Evolutionary conservation across 2,329 filamentous ascomycete genomes (phyloP).

Genomic region (Fusarium virguliforme): DNA sequence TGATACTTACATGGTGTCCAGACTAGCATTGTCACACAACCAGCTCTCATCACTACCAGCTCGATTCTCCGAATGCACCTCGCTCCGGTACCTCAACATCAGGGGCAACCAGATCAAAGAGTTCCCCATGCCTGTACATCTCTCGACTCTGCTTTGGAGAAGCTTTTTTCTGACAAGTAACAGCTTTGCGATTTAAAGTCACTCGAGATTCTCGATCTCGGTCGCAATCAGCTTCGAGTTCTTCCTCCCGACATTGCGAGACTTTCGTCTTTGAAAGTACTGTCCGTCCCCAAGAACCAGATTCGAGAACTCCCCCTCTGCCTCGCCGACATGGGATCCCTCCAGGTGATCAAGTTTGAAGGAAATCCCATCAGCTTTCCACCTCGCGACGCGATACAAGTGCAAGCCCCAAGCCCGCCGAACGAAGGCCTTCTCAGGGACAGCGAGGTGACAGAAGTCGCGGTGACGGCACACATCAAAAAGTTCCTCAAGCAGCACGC

Average conservation of each 20-base stretch:
- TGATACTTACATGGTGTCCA: slow-evolving; percentile 56
- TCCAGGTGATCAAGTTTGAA: slow-evolving; percentile 91
- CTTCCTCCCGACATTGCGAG: slow-evolving; percentile 86
- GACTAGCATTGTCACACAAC: slow-evolving; percentile 87
- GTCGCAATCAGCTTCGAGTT: slow-evolving; percentile 85
- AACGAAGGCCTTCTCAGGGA: slow-evolving; percentile 70
- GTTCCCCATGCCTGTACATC: slow-evolving; percentile 70
- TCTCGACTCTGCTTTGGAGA: slow-evolving; percentile 31
- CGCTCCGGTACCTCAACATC: slow-evolving; percentile 85
- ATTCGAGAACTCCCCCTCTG: slow-evolving; percentile 88
- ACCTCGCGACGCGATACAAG: slow-evolving; percentile 77
- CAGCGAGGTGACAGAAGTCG: slow-evolving; percentile 75
- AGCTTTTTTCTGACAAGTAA: slow-evolving; percentile 44
- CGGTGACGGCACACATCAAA: slow-evolving; percentile 74
- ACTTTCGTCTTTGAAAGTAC: slow-evolving; percentile 87
- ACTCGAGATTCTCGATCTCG: slow-evolving; percentile 93
- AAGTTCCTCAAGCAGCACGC: slow-evolving; percentile 71
- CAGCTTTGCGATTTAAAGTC: slow-evolving; percentile 89
- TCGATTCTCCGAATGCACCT: slow-evolving; percentile 82
- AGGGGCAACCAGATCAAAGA: slow-evolving; percentile 81
- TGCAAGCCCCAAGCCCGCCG: slow-evolving; percentile 69
- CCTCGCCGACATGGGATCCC: slow-evolving; percentile 88
- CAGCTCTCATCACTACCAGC: slow-evolving; percentile 78
- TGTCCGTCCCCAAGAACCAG: slow-evolving; percentile 89
- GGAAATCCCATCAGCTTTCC: slow-evolving; percentile 90